Evolutionary conservation across 75 land plant genomes (phyloP).

Genomic region (Pseudotsuga menziesii): DNA sequence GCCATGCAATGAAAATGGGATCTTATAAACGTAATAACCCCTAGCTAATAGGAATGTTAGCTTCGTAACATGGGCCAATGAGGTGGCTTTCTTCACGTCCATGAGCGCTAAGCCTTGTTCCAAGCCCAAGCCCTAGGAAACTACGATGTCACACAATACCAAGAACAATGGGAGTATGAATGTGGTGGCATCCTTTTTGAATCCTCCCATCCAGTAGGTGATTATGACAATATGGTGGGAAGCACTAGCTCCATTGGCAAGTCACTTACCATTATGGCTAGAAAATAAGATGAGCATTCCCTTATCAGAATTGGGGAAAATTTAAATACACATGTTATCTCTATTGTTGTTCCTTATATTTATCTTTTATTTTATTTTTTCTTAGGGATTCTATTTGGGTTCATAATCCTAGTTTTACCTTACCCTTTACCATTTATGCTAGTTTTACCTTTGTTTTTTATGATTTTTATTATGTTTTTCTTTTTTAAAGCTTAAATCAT

Average conservation of each 20-base stretch:
- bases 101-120: slow-evolving; percentile 50
- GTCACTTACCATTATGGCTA: slow-evolving; percentile 33
- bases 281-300: slow-evolving; percentile 60
- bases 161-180: slow-evolving; percentile 33
- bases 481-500: too few species aligned
- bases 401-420: too few species aligned
- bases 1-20: slow-evolving; percentile 62
- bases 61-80: slow-evolving; percentile 54
- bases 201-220: slow-evolving; percentile 59
- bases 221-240: slow-evolving; percentile 42
- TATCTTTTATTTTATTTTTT: too few species aligned
- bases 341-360: too few species aligned
- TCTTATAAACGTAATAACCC: slow-evolving; percentile 41
- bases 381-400: too few species aligned
- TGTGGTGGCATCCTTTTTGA: slow-evolving; percentile 14
- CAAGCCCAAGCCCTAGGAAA: slow-evolving; percentile 50
- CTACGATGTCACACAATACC: slow-evolving; percentile 36
- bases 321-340: too few species aligned
- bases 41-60: slow-evolving; percentile 51
- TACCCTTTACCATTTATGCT: too few species aligned
- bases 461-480: too few species aligned
- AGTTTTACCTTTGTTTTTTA: too few species aligned
- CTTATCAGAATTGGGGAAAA: slow-evolving; percentile 60
- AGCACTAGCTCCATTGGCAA: slow-evolving; percentile 63
- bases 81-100: slow-evolving; percentile 62